Evolutionary conservation across 2,329 filamentous ascomycete species (phyloP), one percentile per base, ranked within the genome.

Genomic region (Neodidymelliopsis sp.): DNA sequence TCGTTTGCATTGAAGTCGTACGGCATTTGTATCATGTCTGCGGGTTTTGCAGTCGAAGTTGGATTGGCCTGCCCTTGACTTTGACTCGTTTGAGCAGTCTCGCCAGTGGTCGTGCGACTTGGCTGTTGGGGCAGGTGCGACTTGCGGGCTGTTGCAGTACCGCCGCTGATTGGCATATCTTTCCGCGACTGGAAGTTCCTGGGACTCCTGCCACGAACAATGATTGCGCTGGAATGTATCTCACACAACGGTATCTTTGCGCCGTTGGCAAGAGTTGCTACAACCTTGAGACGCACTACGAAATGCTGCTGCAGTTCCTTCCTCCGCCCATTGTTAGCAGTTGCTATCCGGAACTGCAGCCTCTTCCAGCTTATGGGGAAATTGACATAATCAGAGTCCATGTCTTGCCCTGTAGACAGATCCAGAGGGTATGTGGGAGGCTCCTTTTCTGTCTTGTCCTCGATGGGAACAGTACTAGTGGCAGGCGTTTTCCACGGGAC

Each of bases 281-380:
- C 79, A 8, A 96, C 87, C 72, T 93, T 96, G 40, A 97, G 78
- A 56, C 91, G 88, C 49, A 97, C 81, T 9, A 96, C 86, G 72
- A 97, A 97, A 75, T 97, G 93, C 69, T 97, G 93, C 70, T 97
- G 93, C 34, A 97, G 82, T 71, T 97, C 93, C 76, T 96, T 96
- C 55, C 93, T 83, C 52, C 93, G 85, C 9, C 93, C 93, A 70
- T 97, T 97, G 75, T 97, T 97, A 47, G 93, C 93, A 7, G 93
- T 97, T 13, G 93, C 93, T 71, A 93, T 96, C 63, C 93, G 83
- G 69, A 97, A 97, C 66, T 97, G 93, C 54, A 97, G 76, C 49
- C 93, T 84, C 64, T 94, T 91, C 91, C 93, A 97, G 35, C 91
- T 90, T 56, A 97, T 92, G 4, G 92, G 92, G 63, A 96, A 96